Evolutionary conservation across 306 rosid genomes (phyloP), one percentile per base, ranked within the genome.

Genomic region (Vigna reflexopilosa): DNA sequence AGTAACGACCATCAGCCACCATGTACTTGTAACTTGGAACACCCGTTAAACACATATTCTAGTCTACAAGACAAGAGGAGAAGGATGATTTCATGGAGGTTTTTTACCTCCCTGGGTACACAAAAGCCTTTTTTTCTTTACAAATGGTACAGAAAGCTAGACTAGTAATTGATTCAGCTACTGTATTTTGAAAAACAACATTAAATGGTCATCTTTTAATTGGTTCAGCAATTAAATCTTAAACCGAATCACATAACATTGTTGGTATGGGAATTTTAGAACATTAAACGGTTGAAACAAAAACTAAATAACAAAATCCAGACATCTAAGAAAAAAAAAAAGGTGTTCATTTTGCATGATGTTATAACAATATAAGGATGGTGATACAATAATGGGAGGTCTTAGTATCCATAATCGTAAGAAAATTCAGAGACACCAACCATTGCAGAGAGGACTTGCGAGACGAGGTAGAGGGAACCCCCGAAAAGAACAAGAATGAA

Each of bases 361-460:
- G 34, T 30, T 30, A 30, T 30, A 30, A 30, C 0, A 30, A 30
- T 30, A 30, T 30, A 30, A 30, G 34, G 34, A 30, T 30, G 34
- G 5, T 30, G 34, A 30, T 30, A 30, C 34, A 30, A 28, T 28
- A 28, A 30, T 30, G 34, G 34, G 5, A 30, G 4, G 34, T 30
- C 34, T 30, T 75, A 89, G 85, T 87, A 83, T 50, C 82, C 85
- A 76, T 86, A 95, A 44, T 92, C 90, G 42, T 95, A 92, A 78
- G 82, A 32, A 70, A 95, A 95, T 20, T 95, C 97, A 54, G 93
- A 69, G 61, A 89, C 86, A 79, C 97, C 99, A 81, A 95, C 84
- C 99, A 95, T 95, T 63, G 98, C 99, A 52, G 93, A 87, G 58
- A 93, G 78, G 0, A 93, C 94, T 63, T 95, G 97, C 50, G 98